These are phyloP conservation scores for Polychaeton citri DNA, from an alignment of 2,329 filamentous ascomycete species.

Conservation along the genomic window DNA sequence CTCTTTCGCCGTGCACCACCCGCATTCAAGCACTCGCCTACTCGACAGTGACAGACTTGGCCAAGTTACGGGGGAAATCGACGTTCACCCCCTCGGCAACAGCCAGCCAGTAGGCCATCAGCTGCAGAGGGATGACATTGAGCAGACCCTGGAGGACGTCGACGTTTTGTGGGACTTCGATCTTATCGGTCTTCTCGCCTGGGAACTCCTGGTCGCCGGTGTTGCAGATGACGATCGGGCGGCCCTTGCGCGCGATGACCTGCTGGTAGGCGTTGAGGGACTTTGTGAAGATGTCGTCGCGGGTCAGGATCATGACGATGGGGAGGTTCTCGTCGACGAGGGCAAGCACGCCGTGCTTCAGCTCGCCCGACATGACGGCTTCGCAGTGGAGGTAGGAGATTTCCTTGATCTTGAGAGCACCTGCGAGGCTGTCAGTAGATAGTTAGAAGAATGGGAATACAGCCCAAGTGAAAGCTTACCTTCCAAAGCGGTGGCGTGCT, in stretches of 20 bases:
- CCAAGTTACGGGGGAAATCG: conserved; percentile 95
- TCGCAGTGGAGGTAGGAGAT: conserved; percentile 99
- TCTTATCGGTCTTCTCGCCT: conserved; percentile 79
- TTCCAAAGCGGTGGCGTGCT: conserved; percentile 94
- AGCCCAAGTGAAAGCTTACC: no score
- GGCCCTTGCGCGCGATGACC: conserved; percentile 89
- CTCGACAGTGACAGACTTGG: conserved; percentile 98
- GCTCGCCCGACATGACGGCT: conserved; percentile 98
- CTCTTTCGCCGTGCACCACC: not conserved
- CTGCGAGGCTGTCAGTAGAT: conserved; percentile 22
- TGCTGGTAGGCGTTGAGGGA: conserved; percentile 99
- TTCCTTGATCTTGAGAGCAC: conserved; percentile 98
- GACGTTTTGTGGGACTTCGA: conserved; percentile 91
- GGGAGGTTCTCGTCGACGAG: conserved; percentile 96
- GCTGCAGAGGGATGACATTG: conserved; percentile 93
- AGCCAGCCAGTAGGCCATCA: conserved; percentile 98
- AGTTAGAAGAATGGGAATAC: not conserved
- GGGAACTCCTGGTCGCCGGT: conserved; percentile 78
- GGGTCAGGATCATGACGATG: conserved; percentile 98
- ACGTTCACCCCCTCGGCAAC: conserved; percentile 94
- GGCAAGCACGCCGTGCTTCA: conserved; percentile 96
- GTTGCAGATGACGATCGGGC: conserved; percentile 99
- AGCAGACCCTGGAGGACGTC: conserved; percentile 92
- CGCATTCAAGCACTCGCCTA: conserved; percentile 33
- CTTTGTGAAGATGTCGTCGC: conserved; percentile 92